Percentiles rank a stretch among this genome's conserved stretches.
Evolutionary conservation across 106 monocot genomes (phyloP).

Genomic region (Allium sativum): DNA sequence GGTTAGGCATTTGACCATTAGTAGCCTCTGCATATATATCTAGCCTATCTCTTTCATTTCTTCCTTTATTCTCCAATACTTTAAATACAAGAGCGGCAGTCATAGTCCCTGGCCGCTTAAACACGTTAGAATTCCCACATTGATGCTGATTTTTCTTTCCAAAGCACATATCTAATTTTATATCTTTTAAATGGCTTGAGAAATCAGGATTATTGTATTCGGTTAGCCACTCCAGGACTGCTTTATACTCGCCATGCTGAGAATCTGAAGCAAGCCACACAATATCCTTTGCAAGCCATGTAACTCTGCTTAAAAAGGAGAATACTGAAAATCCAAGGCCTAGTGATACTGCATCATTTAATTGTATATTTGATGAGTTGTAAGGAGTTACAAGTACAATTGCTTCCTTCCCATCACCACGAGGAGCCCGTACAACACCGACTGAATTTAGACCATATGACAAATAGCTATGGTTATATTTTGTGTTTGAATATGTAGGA

Average conservation of each 20-base stretch:
- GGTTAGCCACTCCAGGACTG: conserved; percentile 72
- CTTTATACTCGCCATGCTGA: conserved; percentile 59
- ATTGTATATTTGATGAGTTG: conserved; percentile 39
- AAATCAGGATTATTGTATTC: conserved; percentile 76
- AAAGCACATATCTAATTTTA: conserved; percentile 21
- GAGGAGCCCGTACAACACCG: conserved; percentile 78
- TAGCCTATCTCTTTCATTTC: conserved; percentile 45
- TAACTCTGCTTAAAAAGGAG: conserved; percentile 50
- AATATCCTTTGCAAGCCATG: conserved; percentile 93
- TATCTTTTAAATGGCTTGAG: conserved; percentile 13
- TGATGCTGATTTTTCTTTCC: conserved; percentile 10
- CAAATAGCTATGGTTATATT: conserved; percentile 28
- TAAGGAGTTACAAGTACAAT: conserved; percentile 86
- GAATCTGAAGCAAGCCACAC: conserved; percentile 90
- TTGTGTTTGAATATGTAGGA: conserved; percentile 1
- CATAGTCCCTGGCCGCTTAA: conserved; percentile 88
- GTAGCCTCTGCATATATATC: conserved; percentile 81
- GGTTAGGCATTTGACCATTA: conserved; percentile 97
- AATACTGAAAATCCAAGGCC: conserved; percentile 79
- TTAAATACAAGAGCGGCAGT: conserved; percentile 74
- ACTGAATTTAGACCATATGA: conserved; percentile 49
- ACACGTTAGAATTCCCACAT: conserved; percentile 19
- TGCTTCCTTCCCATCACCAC: conserved; percentile 93
- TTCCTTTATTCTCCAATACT: conserved; percentile 40
- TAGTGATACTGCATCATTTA: conserved; percentile 46